These are phyloP conservation scores for Eimeria zaria DNA, from an alignment of 169 alveolate genomes.

Conservation along the genomic window DNA sequence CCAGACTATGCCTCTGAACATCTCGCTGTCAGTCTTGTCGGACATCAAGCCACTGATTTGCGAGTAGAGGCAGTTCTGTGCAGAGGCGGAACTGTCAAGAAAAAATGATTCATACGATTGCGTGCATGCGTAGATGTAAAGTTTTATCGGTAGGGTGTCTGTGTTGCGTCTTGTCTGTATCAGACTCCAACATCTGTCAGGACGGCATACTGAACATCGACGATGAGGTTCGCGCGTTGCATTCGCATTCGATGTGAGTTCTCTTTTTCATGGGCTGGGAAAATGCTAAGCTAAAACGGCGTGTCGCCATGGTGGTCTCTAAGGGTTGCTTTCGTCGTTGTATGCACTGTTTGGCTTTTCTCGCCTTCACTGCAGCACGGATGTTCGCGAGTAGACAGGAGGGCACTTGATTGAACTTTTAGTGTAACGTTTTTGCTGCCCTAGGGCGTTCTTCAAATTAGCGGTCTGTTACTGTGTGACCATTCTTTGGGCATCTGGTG, in stretches of 20 bases:
- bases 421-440: background rate
- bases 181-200: conserved; percentile 43
- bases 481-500: background rate
- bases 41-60: too few species aligned
- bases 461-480: background rate
- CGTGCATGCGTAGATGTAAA: background rate
- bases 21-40: background rate
- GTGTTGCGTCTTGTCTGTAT: background rate
- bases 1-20: background rate
- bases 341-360: background rate
- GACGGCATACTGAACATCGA: conserved; percentile 36
- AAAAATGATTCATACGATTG: background rate
- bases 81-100: background rate
- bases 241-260: conserved; percentile 36
- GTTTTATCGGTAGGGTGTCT: background rate
- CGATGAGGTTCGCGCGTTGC: conserved; percentile 45
- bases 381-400: background rate
- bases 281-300: background rate
- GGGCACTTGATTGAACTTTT: background rate
- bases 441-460: background rate
- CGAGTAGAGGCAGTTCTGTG: background rate
- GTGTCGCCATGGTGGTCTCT: too few species aligned
- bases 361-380: background rate
- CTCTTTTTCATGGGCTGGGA: background rate
- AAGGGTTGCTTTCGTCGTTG: background rate